These are phyloP conservation scores for Fusarium falciforme DNA, from an alignment of 2,329 filamentous ascomycete genomes.

Conservation along the genomic window DNA sequence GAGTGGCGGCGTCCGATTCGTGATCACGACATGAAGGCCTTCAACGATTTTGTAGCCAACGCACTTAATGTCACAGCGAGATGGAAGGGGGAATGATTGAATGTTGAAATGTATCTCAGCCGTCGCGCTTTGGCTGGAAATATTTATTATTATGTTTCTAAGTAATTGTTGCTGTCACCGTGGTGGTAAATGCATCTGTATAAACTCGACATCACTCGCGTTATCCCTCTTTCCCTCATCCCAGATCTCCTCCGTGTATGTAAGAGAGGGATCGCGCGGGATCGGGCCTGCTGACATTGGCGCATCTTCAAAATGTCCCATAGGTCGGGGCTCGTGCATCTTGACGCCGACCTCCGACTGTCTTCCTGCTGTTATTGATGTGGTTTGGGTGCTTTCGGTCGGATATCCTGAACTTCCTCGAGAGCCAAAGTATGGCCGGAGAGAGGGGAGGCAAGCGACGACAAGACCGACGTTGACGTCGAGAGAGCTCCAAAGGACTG, in stretches of 20 bases:
- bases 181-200: neutral
- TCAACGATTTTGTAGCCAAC: neutral
- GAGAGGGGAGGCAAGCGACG: slow-evolving; percentile 28
- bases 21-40: neutral
- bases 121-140: neutral
- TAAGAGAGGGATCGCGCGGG: neutral
- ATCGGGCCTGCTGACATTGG: neutral
- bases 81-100: neutral
- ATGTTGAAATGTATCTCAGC: neutral
- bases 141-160: neutral
- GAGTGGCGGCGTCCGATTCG: neutral
- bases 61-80: neutral
- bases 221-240: neutral
- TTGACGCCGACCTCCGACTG: neutral
- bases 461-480: slow-evolving; percentile 36
- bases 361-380: neutral
- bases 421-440: slow-evolving; percentile 32
- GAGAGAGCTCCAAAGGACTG: slow-evolving; percentile 25
- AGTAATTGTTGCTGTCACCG: neutral
- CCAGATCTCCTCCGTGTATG: neutral
- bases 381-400: neutral
- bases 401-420: neutral
- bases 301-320: neutral
- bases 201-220: slow-evolving; percentile 20
- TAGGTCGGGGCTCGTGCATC: neutral